Percentiles rank a stretch among this genome's conserved stretches.
These are phyloP conservation scores for Tolypocladium ovalisporum DNA, from an alignment of 2,329 filamentous ascomycete genomes.

Conservation along the genomic window DNA sequence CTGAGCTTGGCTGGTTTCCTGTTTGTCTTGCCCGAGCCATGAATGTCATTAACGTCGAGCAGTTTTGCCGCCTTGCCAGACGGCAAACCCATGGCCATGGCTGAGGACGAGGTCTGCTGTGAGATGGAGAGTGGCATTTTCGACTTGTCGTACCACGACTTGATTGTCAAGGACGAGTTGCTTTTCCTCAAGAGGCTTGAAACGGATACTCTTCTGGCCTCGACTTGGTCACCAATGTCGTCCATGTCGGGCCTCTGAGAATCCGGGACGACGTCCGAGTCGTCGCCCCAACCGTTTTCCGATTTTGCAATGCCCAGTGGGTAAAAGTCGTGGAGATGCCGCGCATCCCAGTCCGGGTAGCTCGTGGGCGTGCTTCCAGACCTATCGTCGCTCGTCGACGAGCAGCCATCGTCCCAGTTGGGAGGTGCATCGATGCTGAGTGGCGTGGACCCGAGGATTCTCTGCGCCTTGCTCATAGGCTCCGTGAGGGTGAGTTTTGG, in stretches of 20 bases:
- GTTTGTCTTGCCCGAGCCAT: constrained; percentile 13
- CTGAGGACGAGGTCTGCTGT: constrained; percentile 46
- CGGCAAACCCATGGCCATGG: constrained; percentile 45
- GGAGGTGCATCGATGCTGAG: constrained; percentile 29
- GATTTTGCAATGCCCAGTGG: constrained; percentile 9
- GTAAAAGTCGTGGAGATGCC: constrained; percentile 7
- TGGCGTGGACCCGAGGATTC: constrained; percentile 35
- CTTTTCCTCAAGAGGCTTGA: constrained; percentile 33
- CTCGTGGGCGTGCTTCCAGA: constrained; percentile 28
- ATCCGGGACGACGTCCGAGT: constrained; percentile 34
- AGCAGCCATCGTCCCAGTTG: constrained; percentile 32
- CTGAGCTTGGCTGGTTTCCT: constrained; percentile 40
- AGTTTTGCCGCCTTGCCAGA: constrained; percentile 31
- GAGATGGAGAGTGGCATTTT: constrained; percentile 46
- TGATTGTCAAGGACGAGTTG: constrained; percentile 43
- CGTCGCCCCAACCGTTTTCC: constrained; percentile 28
- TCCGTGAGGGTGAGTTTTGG: constrained; percentile 18
- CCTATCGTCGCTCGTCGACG: constrained; percentile 29
- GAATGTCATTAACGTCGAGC: constrained; percentile 31
- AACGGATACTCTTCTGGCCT: constrained; percentile 25
- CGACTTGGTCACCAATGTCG: constrained; percentile 2
- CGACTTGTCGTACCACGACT: constrained; percentile 45
- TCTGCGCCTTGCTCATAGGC: constrained; percentile 39
- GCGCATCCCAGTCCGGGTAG: constrained; percentile 11
- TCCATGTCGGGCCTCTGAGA: constrained; percentile 9